Conservation (phyloP, 352 stramenopile genomes). For the Globisporangium echinulatum region DNA sequence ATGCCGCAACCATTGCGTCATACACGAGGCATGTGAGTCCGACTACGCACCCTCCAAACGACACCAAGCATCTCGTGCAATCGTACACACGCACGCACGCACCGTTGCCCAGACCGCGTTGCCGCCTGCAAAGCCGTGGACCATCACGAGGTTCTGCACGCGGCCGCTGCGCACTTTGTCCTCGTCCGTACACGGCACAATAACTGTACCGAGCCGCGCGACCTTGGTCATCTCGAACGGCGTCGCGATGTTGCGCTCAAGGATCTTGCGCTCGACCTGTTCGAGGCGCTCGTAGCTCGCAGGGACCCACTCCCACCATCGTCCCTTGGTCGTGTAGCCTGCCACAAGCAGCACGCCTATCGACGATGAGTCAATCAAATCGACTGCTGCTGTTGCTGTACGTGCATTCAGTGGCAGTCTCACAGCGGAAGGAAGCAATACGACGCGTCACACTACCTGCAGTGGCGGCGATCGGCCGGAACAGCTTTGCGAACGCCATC, state of each 20-base stretch:
- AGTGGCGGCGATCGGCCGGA: constrained; percentile 24
- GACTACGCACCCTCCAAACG: constrained; percentile 1
- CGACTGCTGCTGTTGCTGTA: not conserved
- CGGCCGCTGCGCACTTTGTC: constrained; percentile 25
- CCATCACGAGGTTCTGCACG: constrained; percentile 68
- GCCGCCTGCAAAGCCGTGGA: constrained; percentile 74
- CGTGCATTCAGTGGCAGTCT: not conserved
- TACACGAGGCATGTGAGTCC: constrained; percentile 6
- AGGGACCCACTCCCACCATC: constrained; percentile 68
- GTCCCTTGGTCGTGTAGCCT: constrained; percentile 53
- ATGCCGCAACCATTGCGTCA: not conserved
- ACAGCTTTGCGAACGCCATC: constrained; percentile 15
- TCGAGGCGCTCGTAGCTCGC: constrained; percentile 65
- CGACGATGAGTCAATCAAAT: constrained; percentile 11
- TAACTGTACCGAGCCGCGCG: constrained; percentile 65
- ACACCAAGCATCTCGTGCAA: not conserved
- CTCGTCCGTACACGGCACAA: constrained; percentile 67
- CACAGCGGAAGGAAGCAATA: not conserved
- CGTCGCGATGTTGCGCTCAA: constrained; percentile 32
- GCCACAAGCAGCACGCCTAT: constrained; percentile 37
- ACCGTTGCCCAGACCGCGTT: constrained; percentile 82
- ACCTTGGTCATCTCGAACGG: constrained; percentile 79
- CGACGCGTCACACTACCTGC: constrained; percentile 9
- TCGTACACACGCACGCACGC: not conserved
- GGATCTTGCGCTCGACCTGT: constrained; percentile 52